These are phyloP conservation scores for Waltiozyma sp. DNA, from an alignment of 1,139 yeast genomes.

Conservation along the genomic window DNA sequence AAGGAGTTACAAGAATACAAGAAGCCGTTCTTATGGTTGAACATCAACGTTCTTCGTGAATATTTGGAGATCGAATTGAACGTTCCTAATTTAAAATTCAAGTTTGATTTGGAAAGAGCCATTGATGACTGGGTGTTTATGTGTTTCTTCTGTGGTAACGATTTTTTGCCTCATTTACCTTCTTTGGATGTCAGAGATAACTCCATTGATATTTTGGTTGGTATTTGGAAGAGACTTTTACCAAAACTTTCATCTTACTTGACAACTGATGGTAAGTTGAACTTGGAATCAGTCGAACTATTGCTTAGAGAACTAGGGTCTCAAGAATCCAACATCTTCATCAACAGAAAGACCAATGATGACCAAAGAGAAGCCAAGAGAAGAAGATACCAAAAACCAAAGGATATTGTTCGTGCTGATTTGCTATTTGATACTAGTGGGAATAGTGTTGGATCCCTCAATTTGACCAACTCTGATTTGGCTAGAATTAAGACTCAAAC, in stretches of 20 bases:
- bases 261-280: slow-evolving; percentile 81
- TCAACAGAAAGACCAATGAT: slow-evolving; percentile 48
- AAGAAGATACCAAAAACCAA: slow-evolving; percentile 27
- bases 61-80: slow-evolving; percentile 75
- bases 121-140: slow-evolving; percentile 98
- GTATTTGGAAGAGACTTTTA: slow-evolving; percentile 70
- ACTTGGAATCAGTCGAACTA: slow-evolving; percentile 65
- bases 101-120: slow-evolving; percentile 86
- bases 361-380: slow-evolving; percentile 39
- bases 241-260: slow-evolving; percentile 64
- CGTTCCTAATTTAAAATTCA: slow-evolving; percentile 58
- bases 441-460: slow-evolving; percentile 54
- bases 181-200: slow-evolving; percentile 90
- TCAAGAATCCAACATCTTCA: slow-evolving; percentile 75
- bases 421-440: slow-evolving; percentile 56
- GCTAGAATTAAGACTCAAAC: slow-evolving; percentile 56
- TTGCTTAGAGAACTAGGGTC: slow-evolving; percentile 54
- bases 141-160: slow-evolving; percentile 98
- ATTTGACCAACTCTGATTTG: slow-evolving; percentile 61
- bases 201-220: slow-evolving; percentile 73
- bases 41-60: slow-evolving; percentile 78
- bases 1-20: slow-evolving; percentile 40
- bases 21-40: slow-evolving; percentile 92
- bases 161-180: slow-evolving; percentile 94
- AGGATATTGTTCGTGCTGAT: slow-evolving; percentile 50